Percentiles rank a stretch among this genome's conserved stretches.
Conservation (phyloP, 2,329 filamentous ascomycete genomes). For the Fusarium duplospermum region DNA sequence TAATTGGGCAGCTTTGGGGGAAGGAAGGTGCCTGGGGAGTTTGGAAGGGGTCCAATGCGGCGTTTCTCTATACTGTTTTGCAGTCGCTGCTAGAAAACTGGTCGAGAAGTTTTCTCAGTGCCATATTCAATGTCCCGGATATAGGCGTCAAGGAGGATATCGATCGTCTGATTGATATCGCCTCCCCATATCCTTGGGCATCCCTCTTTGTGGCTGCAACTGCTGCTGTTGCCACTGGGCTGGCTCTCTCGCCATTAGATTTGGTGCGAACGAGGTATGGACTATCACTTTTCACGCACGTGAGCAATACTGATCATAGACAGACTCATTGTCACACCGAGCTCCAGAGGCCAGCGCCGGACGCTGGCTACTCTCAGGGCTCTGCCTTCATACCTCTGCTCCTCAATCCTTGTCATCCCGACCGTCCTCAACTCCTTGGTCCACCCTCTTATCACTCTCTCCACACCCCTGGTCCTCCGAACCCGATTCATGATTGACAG, state of each 20-base stretch:
- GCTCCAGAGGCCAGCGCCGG: constrained; percentile 78
- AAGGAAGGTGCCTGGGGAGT: constrained; percentile 91
- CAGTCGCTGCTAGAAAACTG: constrained; percentile 91
- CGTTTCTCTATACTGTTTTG: constrained; percentile 90
- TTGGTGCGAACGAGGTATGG: constrained; percentile 79
- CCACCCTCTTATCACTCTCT: constrained; percentile 84
- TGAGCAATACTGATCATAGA: constrained; percentile 43
- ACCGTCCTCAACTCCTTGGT: constrained; percentile 88
- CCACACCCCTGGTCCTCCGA: constrained; percentile 86
- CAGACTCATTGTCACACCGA: constrained; percentile 85
- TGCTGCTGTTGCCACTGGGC: constrained; percentile 76
- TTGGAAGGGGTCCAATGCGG: constrained; percentile 94
- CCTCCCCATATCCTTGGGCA: constrained; percentile 83
- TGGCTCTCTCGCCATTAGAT: constrained; percentile 88
- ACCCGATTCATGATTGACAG: constrained; percentile 88
- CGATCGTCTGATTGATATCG: constrained; percentile 78
- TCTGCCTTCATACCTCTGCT: constrained; percentile 81
- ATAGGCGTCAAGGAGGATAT: constrained; percentile 79
- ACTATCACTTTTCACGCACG: neutral
- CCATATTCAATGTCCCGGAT: constrained; percentile 90
- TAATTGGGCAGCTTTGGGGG: constrained; percentile 87
- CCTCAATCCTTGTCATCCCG: constrained; percentile 78
- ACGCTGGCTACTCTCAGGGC: constrained; percentile 82
- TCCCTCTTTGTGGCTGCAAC: constrained; percentile 79
- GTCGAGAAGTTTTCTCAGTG: constrained; percentile 89